A percentile compares a stretch with the other conserved stretches of the same genome.
These are phyloP conservation scores for Polyplosphaeria fusca DNA, from an alignment of 495 filamentous ascomycete species.

Conservation along the genomic window DNA sequence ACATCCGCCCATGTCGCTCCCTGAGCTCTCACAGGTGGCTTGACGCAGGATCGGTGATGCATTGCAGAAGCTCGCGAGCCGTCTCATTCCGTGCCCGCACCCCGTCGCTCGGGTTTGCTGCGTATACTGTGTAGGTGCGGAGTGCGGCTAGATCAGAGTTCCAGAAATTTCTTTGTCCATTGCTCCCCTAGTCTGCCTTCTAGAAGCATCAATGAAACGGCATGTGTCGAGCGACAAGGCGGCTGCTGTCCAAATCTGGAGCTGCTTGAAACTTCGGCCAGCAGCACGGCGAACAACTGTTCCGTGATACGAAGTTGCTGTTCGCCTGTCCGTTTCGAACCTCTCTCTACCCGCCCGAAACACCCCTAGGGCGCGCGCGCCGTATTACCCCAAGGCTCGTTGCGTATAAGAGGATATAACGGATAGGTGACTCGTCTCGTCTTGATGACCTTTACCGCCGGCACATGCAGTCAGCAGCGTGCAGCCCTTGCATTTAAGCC, in stretches of 20 bases:
- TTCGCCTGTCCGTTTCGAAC: neutral
- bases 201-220: too few species aligned
- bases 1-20: too few species aligned
- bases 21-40: too few species aligned
- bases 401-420: too few species aligned
- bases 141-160: too few species aligned
- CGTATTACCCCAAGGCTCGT: neutral
- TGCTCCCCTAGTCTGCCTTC: too few species aligned
- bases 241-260: too few species aligned
- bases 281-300: neutral
- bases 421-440: neutral
- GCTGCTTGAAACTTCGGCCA: neutral
- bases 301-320: neutral
- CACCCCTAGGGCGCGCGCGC: neutral
- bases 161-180: too few species aligned
- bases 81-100: neutral
- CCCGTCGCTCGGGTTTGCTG: too few species aligned
- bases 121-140: too few species aligned
- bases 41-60: neutral
- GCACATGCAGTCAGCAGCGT: slow-evolving; percentile 1
- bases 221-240: too few species aligned
- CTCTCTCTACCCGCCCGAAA: neutral
- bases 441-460: neutral
- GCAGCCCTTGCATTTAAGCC: neutral
- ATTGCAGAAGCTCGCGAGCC: neutral